Evolutionary conservation across 306 rosid species (phyloP).

Genomic region (Trifolium subterraneum): DNA sequence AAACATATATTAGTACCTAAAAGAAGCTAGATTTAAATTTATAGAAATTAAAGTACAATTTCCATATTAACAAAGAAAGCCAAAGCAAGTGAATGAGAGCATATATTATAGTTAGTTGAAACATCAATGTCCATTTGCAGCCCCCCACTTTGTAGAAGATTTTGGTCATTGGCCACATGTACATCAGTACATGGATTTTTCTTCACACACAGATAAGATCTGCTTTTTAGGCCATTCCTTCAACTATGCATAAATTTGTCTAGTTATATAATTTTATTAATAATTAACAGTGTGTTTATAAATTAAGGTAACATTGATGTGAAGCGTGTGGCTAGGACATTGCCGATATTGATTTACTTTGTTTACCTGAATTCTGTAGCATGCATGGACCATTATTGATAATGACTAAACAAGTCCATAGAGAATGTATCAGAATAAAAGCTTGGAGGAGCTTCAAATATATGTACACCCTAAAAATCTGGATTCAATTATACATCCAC

Average conservation of each 20-base stretch:
- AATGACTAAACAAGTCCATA: not conserved
- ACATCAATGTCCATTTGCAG: slow-evolving; percentile 41
- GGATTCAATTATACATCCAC: too few relatives aligned
- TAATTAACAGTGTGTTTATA: not conserved
- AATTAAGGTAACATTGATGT: not conserved
- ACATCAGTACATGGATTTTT: slow-evolving; percentile 21
- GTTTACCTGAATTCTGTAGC: not conserved
- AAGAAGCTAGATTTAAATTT: slow-evolving; percentile 15
- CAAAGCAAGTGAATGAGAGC: slow-evolving; percentile 15
- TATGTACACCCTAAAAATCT: not conserved
- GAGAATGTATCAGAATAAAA: not conserved
- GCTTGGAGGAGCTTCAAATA: not conserved
- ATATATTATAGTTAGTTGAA: slow-evolving; percentile 40
- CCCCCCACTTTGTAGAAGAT: not conserved
- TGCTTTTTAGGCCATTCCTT: slow-evolving; percentile 35
- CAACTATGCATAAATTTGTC: slow-evolving; percentile 6
- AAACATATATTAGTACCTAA: not conserved
- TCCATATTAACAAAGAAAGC: not conserved
- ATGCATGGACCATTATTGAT: slow-evolving; percentile 2
- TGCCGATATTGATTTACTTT: not conserved
- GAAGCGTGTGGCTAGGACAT: slow-evolving; percentile 41
- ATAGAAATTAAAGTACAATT: not conserved
- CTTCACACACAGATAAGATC: slow-evolving; percentile 22
- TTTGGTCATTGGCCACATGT: slow-evolving; percentile 22
- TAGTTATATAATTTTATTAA: not conserved